These are phyloP conservation scores for Kodamaea neixiangensis DNA, from an alignment of 805 yeast species.

Conservation along the genomic window DNA sequence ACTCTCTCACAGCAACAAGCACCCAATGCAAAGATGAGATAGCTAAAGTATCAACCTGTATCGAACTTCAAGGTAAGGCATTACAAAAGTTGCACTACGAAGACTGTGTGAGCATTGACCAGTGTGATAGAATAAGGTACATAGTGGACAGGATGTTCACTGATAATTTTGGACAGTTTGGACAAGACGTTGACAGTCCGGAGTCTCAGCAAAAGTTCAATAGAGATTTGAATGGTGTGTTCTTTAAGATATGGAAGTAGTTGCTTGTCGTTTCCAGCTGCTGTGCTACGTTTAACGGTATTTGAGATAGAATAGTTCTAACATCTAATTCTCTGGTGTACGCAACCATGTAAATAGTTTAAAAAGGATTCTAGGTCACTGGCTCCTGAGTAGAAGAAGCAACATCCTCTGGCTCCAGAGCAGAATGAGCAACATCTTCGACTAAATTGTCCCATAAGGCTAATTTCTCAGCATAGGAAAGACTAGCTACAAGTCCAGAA, in stretches of 20 bases:
- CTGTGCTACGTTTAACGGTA: no score
- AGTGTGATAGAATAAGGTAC: slow-evolving; percentile 39
- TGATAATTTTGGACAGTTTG: slow-evolving; percentile 40
- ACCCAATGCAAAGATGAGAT: slow-evolving; percentile 35
- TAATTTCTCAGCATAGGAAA: slow-evolving; percentile 47
- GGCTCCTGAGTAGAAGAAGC: neutral
- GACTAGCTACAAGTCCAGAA: slow-evolving; percentile 64
- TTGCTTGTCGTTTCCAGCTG: neutral
- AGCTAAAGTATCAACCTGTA: slow-evolving; percentile 27
- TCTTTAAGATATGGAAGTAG: slow-evolving; percentile 36
- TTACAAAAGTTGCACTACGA: slow-evolving; percentile 35
- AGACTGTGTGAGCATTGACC: slow-evolving; percentile 35
- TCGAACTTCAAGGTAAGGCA: slow-evolving; percentile 37
- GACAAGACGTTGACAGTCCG: slow-evolving; percentile 28
- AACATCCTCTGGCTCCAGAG: neutral
- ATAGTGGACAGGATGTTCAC: slow-evolving; percentile 38
- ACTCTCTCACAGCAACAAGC: slow-evolving; percentile 27
- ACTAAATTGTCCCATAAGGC: slow-evolving; percentile 49
- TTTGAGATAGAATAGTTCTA: neutral
- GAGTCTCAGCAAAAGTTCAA: slow-evolving; percentile 29
- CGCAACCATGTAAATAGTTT: slow-evolving; percentile 2
- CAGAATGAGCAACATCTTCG: neutral
- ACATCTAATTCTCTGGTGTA: neutral
- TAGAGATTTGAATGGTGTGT: slow-evolving; percentile 30
- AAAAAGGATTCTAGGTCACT: neutral